Evolutionary conservation across 2,329 filamentous ascomycete species (phyloP), one percentile per base, ranked within the genome.

Genomic region (Simplicillium sp.): DNA sequence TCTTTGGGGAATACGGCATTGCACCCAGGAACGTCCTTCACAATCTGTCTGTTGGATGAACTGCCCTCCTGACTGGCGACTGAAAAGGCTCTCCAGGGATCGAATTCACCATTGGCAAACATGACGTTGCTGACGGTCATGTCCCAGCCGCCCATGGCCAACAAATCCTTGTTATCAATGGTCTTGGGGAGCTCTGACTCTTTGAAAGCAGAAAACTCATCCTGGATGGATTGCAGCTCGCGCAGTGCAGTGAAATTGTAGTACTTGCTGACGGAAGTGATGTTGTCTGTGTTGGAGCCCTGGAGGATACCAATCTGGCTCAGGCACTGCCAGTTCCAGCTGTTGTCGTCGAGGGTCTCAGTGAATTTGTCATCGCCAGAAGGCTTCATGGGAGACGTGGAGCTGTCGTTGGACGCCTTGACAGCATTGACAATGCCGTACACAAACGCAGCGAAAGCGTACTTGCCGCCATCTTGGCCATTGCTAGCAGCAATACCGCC

Each of bases 131-230:
- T 46, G 15, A 43, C 48, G 36, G 37, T 46, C 46, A 50, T 49
- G 40, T 53, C 40, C 56, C 56, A 59, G 3, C 54, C 55, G n/a
- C 49, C 46, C 25, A 49, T 44, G 35, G 42, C 51, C 36, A 57
- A 48, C 17, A 68, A 62, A 49, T 71, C 64, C 47, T 70, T 70
- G 35, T 44, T 42, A 33, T 37, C 41, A 15, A 25, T 36, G 17
- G 5, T 25, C 6, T 5, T 25, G 20, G 20, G 20, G 6, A 25
- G 20, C 6, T 25, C 20, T 25, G 20, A 25, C 9, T 5, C 9
- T 25, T 25, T 25, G 20, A 25, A 25, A 25, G 6, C 9, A 9
- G 20, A 9, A 9, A 25, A 25, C 5, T 25, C 20, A 5, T 25
- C 20, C 20, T 25, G 20, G 20, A 25, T n/a, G 16, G 11, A 34